Conservation (phyloP, 1,284 basidiomycete species). For the Hypsizygus ulmarius region DNA sequence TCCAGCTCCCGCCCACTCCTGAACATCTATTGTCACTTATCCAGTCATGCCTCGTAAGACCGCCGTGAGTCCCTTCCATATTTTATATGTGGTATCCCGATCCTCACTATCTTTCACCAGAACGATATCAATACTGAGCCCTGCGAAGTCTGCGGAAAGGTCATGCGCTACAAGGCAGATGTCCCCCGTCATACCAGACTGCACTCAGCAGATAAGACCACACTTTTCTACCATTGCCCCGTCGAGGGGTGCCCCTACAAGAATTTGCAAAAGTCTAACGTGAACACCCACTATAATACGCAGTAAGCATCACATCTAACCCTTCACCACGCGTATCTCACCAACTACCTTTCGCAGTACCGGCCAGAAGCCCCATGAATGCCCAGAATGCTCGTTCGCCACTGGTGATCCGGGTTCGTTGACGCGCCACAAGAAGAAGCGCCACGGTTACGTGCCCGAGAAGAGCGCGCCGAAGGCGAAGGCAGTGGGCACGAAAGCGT, state of each 20-base stretch:
- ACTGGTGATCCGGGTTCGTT: constrained; percentile 28
- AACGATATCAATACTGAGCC: constrained; percentile 20
- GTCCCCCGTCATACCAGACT: constrained; percentile 17
- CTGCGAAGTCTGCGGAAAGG: constrained; percentile 15
- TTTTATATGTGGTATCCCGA: neutral
- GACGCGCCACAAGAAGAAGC: constrained; percentile 26
- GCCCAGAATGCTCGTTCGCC: constrained; percentile 24
- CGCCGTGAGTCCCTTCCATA: constrained; percentile 9
- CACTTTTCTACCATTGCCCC: constrained; percentile 22
- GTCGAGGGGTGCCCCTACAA: constrained; percentile 22
- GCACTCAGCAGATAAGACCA: constrained; percentile 10
- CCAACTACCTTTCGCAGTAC: constrained; percentile 13
- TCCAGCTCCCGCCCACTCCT: neutral
- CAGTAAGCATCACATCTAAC: constrained; percentile 21
- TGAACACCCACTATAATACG: constrained; percentile 25
- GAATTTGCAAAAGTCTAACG: constrained; percentile 29
- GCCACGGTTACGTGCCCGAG: constrained; percentile 18
- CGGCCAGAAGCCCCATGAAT: constrained; percentile 19
- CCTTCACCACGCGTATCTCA: neutral
- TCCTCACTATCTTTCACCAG: constrained; percentile 1
- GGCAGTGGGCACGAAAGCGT: constrained; percentile 1
- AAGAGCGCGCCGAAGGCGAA: constrained; percentile 1
- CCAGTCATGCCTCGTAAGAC: constrained; percentile 10
- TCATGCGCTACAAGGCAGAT: constrained; percentile 19
- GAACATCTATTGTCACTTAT: neutral